These are phyloP conservation scores for Backusella luteola DNA, from an alignment of 192 early-diverging fungal species.

Conservation along the genomic window DNA sequence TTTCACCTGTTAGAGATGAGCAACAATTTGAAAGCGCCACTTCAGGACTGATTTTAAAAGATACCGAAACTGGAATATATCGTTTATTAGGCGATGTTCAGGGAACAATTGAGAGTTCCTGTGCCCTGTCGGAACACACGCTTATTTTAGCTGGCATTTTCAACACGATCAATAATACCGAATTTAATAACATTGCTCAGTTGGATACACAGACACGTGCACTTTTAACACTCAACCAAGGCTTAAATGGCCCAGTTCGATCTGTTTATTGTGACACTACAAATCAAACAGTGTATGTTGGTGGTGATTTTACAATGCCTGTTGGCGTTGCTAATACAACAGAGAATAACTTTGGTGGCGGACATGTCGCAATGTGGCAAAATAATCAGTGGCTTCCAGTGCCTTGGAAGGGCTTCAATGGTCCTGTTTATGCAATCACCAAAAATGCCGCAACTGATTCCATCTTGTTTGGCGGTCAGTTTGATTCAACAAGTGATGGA, in stretches of 20 bases:
- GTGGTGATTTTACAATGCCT: slow-evolving; percentile 32
- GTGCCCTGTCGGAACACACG: slow-evolving; percentile 6
- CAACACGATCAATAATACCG: slow-evolving; percentile 1
- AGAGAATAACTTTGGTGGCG: slow-evolving; percentile 9
- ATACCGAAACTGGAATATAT: slow-evolving; percentile 3
- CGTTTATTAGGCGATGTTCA: slow-evolving; percentile 12
- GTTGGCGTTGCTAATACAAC: slow-evolving; percentile 9
- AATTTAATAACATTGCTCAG: slow-evolving; percentile 24
- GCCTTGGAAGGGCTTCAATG: slow-evolving; percentile 70
- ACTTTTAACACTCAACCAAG: slow-evolving; percentile 21
- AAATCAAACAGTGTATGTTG: slow-evolving; percentile 17
- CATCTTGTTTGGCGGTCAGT: slow-evolving; percentile 67
- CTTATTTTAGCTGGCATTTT: slow-evolving; percentile 34
- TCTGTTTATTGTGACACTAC: slow-evolving; percentile 32
- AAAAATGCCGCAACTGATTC: slow-evolving; percentile 42
- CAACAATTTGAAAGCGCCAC: slow-evolving; percentile 13
- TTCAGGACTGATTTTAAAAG: neutral
- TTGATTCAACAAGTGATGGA: slow-evolving; percentile 67
- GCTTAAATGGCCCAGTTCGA: slow-evolving; percentile 35
- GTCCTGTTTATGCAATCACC: slow-evolving; percentile 60
- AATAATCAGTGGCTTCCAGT: slow-evolving; percentile 48
- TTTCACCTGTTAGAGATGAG: slow-evolving; percentile 16
- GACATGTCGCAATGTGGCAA: slow-evolving; percentile 25
- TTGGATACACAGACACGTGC: slow-evolving; percentile 14
- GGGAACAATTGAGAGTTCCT: slow-evolving; percentile 22